Base-by-base conservation (phyloP, 73 alveolate species). In the Paramecium octaurelia region DNA sequence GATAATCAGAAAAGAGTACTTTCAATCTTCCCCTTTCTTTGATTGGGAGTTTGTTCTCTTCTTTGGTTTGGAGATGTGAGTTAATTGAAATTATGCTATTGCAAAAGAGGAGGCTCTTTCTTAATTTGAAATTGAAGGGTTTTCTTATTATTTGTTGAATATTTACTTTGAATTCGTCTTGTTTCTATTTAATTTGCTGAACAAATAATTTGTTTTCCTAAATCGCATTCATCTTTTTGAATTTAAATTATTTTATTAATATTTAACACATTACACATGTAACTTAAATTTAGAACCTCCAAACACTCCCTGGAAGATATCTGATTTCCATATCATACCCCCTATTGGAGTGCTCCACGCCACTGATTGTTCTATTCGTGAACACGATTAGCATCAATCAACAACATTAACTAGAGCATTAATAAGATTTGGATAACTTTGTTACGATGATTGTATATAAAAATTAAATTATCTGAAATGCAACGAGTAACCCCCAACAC, bases 401-500 rank as follows among this genome's bases (percentile, higher is more conserved):
- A 27, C n/a, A 35, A 35, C 44, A 2, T 38, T 38, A 38, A 38
- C 31, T 27, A 27, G 31, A 27, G 31, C 31, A 27, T 27, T 44
- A 44, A 11, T 48, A 48, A 14, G 21, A 48, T 14, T 48, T 48
- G 24, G 59, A 7, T 8, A 40, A 7, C 14, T 40, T 40, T 4
- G 59, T 46, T 48, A 48, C n/a, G 9, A 14, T 14, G 3, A 54
- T n/a, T 54, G 3, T 64, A 64, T 64, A 54, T 54, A 54, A 31
- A 31, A 64, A 64, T 64, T 64, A 64, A 64, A 64, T 64, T 64
- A 64, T 76, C 89, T 43, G 89, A 76, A 76, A 76, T 76, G 89
- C 89, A 76, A 76, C 89, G 89, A 76, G 89, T 35, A 42, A 23
- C 89, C 76, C 89, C 89, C 44, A 76, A 76, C 71, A 76, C 89